Evolutionary conservation across 2,329 filamentous ascomycete species (phyloP).

Genomic region (Cladosporium sp.): DNA sequence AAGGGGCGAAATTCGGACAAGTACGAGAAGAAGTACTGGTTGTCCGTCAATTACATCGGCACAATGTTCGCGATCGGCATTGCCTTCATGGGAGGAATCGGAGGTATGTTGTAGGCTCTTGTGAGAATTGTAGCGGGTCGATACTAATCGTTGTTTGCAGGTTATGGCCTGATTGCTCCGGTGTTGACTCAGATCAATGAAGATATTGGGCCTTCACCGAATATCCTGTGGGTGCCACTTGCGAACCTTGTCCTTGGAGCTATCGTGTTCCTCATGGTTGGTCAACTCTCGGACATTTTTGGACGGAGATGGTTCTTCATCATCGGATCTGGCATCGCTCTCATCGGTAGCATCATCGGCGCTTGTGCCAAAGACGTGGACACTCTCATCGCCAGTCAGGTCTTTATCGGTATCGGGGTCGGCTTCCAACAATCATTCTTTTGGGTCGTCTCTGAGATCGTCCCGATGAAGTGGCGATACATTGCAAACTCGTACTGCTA

Average conservation of each 20-base stretch:
- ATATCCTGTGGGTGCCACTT: constrained; percentile 36
- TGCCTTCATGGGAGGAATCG: constrained; percentile 25
- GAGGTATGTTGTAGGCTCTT: constrained; percentile 16
- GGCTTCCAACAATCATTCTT: constrained; percentile 37
- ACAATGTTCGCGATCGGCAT: constrained; percentile 24
- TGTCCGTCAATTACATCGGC: constrained; percentile 23
- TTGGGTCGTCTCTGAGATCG: constrained; percentile 35
- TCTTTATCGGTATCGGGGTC: constrained; percentile 35
- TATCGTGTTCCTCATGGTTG: constrained; percentile 35
- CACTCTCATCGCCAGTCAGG: constrained; percentile 25
- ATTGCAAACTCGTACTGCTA: constrained; percentile 24
- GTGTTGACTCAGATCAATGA: constrained; percentile 30
- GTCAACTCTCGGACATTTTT: constrained; percentile 36
- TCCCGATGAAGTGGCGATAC: constrained; percentile 30
- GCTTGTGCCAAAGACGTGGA: constrained; percentile 23
- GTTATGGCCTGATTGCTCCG: constrained; percentile 23
- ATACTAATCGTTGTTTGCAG: constrained; percentile 7
- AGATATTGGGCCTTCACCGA: constrained; percentile 34
- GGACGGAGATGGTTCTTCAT: constrained; percentile 35
- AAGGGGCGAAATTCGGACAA: constrained; percentile 22
- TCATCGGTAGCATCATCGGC: constrained; percentile 35
- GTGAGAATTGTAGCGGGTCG: not conserved
- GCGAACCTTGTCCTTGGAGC: constrained; percentile 33
- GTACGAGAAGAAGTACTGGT: constrained; percentile 22
- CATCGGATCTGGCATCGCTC: constrained; percentile 28